Conservation (phyloP, 805 yeast genomes). For the Nakazawaea ishiwadae region DNA sequence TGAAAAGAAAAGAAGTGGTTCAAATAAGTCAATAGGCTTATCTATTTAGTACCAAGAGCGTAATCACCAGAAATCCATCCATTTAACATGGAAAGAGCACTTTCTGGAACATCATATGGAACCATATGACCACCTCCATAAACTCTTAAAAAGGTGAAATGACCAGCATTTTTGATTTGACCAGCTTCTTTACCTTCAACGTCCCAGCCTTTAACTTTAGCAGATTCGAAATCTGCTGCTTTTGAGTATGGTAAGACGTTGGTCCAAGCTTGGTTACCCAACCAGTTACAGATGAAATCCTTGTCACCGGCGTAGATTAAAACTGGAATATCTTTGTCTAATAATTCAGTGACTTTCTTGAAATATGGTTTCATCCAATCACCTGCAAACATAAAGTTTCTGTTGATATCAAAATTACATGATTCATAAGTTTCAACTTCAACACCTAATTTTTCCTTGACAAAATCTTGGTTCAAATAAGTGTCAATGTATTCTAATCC, state of each 20-base stretch:
- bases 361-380: slow-evolving; percentile 68
- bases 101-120: slow-evolving; percentile 80
- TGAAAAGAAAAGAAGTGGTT: neutral
- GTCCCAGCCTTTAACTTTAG: slow-evolving; percentile 20
- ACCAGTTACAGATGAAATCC: slow-evolving; percentile 90
- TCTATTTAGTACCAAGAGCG: slow-evolving; percentile 17
- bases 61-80: slow-evolving; percentile 67
- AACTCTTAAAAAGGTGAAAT: slow-evolving; percentile 73
- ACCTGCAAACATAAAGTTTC: slow-evolving; percentile 50
- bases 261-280: slow-evolving; percentile 85
- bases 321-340: slow-evolving; percentile 71
- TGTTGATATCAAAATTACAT: slow-evolving; percentile 46
- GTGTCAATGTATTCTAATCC: slow-evolving; percentile 44
- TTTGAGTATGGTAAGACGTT: slow-evolving; percentile 64
- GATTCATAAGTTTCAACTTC: slow-evolving; percentile 43
- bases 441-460: slow-evolving; percentile 55
- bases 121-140: slow-evolving; percentile 91
- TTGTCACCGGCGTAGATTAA: slow-evolving; percentile 92
- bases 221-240: slow-evolving; percentile 37
- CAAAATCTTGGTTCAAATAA: slow-evolving; percentile 49
- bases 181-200: slow-evolving; percentile 49
- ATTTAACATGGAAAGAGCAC: slow-evolving; percentile 65
- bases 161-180: slow-evolving; percentile 64
- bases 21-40: neutral
- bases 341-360: slow-evolving; percentile 48